Evolutionary conservation across 2,329 filamentous ascomycete species (phyloP).

Genomic region (Periconia sp.): DNA sequence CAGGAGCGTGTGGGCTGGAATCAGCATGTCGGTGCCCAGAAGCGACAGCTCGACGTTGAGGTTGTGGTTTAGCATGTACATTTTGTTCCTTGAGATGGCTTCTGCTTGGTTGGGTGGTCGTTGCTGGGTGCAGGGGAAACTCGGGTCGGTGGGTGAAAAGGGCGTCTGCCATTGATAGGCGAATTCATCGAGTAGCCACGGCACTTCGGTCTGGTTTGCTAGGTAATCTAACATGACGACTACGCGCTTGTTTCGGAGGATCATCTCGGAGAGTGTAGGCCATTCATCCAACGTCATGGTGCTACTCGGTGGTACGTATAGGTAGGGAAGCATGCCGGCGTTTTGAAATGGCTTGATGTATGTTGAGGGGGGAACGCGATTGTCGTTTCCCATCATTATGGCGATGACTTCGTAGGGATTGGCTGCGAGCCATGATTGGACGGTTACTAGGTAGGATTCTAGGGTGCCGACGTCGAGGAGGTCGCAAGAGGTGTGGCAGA

Average conservation of each 20-base stretch:
- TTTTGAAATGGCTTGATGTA: conserved; percentile 73
- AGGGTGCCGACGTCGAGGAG: conserved; percentile 82
- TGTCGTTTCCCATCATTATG: conserved; percentile 80
- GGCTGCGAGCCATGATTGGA: conserved; percentile 72
- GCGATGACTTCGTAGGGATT: conserved; percentile 90
- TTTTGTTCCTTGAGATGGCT: conserved; percentile 60
- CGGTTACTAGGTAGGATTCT: conserved; percentile 71
- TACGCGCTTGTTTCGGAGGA: conserved; percentile 36
- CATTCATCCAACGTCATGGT: conserved; percentile 78
- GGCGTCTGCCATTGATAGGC: conserved; percentile 89
- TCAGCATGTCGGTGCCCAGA: conserved; percentile 49
- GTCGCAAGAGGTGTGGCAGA: conserved; percentile 86
- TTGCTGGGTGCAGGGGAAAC: conserved; percentile 79
- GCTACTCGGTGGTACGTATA: conserved; percentile 73
- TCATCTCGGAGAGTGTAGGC: conserved; percentile 76
- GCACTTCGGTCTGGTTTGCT: conserved; percentile 77
- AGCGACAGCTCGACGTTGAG: conserved; percentile 68
- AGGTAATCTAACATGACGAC: conserved; percentile 44
- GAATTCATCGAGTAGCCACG: conserved; percentile 89
- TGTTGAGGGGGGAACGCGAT: conserved; percentile 68
- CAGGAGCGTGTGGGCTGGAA: conserved; percentile 37
- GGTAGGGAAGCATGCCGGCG: conserved; percentile 73
- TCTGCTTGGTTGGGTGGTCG: conserved; percentile 71
- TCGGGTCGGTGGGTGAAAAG: conserved; percentile 72
- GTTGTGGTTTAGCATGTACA: conserved; percentile 92